Conservation (phyloP, 2,329 filamentous ascomycete genomes). For the Aspergillus clavatus region DNA sequence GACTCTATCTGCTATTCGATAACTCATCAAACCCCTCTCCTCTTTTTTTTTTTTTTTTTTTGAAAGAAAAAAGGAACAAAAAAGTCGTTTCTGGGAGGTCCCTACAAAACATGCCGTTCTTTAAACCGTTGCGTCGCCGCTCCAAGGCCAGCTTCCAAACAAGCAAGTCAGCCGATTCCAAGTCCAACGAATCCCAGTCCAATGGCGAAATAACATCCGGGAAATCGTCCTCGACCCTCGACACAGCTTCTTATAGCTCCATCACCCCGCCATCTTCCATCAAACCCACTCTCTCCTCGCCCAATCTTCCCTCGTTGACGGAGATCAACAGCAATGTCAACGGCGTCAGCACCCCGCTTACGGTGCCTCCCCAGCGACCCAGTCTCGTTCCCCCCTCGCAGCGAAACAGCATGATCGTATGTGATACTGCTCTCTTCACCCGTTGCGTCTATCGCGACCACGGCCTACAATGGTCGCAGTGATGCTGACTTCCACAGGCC, state of each 20-base stretch:
- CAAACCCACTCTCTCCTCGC: constrained; percentile 60
- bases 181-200: constrained; percentile 38
- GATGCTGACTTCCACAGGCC: constrained; percentile 25
- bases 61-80: too few species aligned
- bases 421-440: constrained; percentile 11
- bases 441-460: not conserved
- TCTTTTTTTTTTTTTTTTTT: not conserved
- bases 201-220: constrained; percentile 60
- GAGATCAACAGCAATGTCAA: constrained; percentile 49
- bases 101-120: constrained; percentile 53
- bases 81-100: too few species aligned
- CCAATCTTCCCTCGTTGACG: constrained; percentile 51
- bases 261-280: constrained; percentile 70
- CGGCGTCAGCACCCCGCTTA: constrained; percentile 25
- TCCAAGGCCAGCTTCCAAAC: constrained; percentile 70
- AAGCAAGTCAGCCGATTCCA: constrained; percentile 38
- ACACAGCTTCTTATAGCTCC: constrained; percentile 56
- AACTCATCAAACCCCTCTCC: not conserved
- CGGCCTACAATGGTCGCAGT: not conserved
- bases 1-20: too few species aligned
- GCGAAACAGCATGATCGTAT: constrained; percentile 42
- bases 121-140: constrained; percentile 71
- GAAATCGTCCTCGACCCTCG: constrained; percentile 58
- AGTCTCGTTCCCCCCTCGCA: constrained; percentile 36
- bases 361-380: constrained; percentile 46